Percentiles rank a stretch among this genome's conserved stretches.
Conservation (phyloP, 2,329 filamentous ascomycete species). For the Zymoseptoria brevis region DNA sequence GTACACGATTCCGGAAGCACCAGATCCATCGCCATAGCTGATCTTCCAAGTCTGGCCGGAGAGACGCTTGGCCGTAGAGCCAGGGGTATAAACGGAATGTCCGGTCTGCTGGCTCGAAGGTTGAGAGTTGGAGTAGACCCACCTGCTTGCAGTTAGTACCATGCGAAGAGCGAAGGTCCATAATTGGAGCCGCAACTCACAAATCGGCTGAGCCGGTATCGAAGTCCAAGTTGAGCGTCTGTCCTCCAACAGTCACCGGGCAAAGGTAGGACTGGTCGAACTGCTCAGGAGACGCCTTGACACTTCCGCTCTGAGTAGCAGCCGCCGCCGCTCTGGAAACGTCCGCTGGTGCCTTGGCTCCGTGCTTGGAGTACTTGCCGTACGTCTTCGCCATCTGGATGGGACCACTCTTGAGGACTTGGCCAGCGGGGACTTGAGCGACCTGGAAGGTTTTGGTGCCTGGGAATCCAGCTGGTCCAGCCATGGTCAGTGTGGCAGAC, state of each 20-base stretch:
- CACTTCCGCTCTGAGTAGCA: conserved; percentile 32
- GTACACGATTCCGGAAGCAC: conserved; percentile 57
- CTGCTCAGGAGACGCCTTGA: conserved; percentile 32
- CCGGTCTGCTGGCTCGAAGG: conserved; percentile 42
- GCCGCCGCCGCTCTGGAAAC: conserved; percentile 28
- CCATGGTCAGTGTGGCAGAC: conserved; percentile 21
- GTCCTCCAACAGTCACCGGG: conserved; percentile 56
- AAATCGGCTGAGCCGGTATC: conserved; percentile 64
- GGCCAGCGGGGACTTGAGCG: conserved; percentile 24
- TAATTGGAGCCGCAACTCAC: conserved; percentile 36
- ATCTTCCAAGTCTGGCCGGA: conserved; percentile 34
- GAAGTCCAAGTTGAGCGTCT: conserved; percentile 58
- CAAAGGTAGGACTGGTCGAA: conserved; percentile 36
- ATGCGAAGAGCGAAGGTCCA: not conserved
- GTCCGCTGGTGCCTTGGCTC: conserved; percentile 22
- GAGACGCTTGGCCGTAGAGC: conserved; percentile 33
- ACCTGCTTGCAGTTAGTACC: conserved; percentile 38
- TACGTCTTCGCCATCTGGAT: conserved; percentile 29
- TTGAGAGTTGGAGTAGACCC: conserved; percentile 57
- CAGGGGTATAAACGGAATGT: conserved; percentile 52
- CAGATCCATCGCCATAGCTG: conserved; percentile 57
- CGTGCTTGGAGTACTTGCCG: conserved; percentile 30
- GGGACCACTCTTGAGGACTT: conserved; percentile 9
- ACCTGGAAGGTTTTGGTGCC: conserved; percentile 22
- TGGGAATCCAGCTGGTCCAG: conserved; percentile 24